Conservation (phyloP, 2,329 filamentous ascomycete genomes). For the Camillea tinctor region DNA sequence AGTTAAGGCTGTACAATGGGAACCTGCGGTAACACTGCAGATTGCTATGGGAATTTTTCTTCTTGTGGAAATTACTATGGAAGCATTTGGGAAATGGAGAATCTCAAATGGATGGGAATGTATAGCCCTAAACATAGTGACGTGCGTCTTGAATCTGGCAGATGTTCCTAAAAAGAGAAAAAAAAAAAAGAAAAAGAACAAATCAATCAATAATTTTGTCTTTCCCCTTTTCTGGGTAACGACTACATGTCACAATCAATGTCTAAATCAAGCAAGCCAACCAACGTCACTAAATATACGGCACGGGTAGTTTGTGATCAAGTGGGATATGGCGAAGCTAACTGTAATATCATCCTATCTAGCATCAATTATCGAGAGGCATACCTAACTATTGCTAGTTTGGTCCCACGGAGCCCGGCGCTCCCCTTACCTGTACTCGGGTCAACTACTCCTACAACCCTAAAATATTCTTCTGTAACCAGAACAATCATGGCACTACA, state of each 20-base stretch:
- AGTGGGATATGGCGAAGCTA: background rate
- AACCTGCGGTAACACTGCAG: too few relatives aligned
- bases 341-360: background rate
- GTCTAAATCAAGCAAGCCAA: background rate
- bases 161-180: background rate
- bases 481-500: conserved; percentile 4
- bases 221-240: background rate
- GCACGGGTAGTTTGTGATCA: conserved; percentile 2
- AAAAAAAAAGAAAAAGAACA: too few relatives aligned
- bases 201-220: background rate
- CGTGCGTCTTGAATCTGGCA: too few relatives aligned
- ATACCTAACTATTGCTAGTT: conserved; percentile 4
- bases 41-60: too few relatives aligned
- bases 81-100: too few relatives aligned
- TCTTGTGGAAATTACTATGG: too few relatives aligned
- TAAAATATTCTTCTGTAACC: conserved; percentile 5
- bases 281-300: background rate
- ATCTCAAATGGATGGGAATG: too few relatives aligned
- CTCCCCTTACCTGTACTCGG: conserved; percentile 1
- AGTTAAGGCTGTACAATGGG: too few relatives aligned
- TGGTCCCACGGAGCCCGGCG: background rate
- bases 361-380: background rate
- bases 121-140: too few relatives aligned
- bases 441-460: conserved; percentile 2
- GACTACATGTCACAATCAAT: background rate